A percentile compares a stretch with the other conserved stretches of the same genome.
Conservation (phyloP, 1,139 yeast genomes). For the Taiozyma onychis region DNA sequence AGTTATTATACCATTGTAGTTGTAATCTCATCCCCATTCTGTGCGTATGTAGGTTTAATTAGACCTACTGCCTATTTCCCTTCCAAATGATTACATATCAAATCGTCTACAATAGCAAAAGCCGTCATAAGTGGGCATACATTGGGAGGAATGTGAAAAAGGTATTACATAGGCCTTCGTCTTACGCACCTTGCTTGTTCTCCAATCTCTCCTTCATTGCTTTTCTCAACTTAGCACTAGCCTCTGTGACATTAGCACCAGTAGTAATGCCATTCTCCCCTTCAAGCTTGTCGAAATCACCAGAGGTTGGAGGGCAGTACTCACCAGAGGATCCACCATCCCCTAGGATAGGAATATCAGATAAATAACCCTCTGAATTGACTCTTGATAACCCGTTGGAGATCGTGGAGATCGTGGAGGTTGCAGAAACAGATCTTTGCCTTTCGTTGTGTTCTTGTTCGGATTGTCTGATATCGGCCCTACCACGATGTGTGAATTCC, state of each 20-base stretch:
- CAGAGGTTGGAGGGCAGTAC: slow-evolving; percentile 4
- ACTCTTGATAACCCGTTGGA: slow-evolving; percentile 33
- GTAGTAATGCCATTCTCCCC: slow-evolving; percentile 2
- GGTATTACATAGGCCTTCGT: too few relatives aligned
- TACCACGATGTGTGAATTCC: slow-evolving; percentile 6
- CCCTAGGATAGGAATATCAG: slow-evolving; percentile 32
- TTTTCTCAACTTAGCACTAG: slow-evolving; percentile 14
- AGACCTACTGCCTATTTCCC: too few relatives aligned
- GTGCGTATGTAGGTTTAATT: too few relatives aligned
- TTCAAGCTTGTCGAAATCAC: slow-evolving; percentile 5
- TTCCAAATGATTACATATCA: too few relatives aligned
- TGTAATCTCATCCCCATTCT: too few relatives aligned
- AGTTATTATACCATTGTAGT: not conserved
- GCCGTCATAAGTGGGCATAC: not conserved
- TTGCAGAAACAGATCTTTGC: slow-evolving; percentile 24
- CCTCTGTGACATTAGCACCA: slow-evolving; percentile 2
- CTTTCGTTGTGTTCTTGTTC: not conserved
- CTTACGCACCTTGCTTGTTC: not conserved
- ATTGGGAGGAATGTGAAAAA: not conserved
- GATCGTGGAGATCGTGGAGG: slow-evolving; percentile 16
- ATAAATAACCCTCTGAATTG: slow-evolving; percentile 31
- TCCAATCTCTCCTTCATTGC: slow-evolving; percentile 10
- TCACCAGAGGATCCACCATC: slow-evolving; percentile 22
- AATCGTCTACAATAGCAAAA: too few relatives aligned
- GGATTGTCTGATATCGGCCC: not conserved